Evolutionary conservation across 371 early-diverging fungal genomes (phyloP).

Genomic region (Rhizopus sp.): DNA sequence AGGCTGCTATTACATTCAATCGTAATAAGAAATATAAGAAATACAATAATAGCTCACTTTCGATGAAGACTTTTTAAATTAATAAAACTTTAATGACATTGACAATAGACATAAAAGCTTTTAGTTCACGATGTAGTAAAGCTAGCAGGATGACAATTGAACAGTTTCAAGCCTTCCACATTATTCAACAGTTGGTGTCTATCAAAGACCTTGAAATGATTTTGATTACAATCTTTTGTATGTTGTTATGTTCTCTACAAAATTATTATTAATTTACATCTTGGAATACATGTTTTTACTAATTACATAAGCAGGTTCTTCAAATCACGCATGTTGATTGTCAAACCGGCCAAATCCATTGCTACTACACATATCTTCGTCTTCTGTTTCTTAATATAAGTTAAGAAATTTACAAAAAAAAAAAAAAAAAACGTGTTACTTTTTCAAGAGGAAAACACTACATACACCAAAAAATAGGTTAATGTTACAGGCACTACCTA

Average conservation of each 20-base stretch:
- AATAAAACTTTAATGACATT: no score
- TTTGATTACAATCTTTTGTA: conserved; percentile 4
- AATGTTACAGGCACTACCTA: no score
- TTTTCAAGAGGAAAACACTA: background rate
- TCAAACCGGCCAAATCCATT: conserved; percentile 18
- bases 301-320: conserved; percentile 6
- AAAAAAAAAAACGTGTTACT: background rate
- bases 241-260: background rate
- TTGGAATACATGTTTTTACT: conserved; percentile 3
- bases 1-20: no score
- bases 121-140: background rate
- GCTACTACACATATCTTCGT: conserved; percentile 14
- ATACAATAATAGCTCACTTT: no score
- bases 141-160: background rate
- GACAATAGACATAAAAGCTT: no score
- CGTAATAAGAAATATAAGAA: no score
- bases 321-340: conserved; percentile 12
- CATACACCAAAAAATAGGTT: background rate
- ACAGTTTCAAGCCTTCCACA: background rate
- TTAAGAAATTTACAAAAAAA: conserved; percentile 9
- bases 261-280: background rate
- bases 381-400: conserved; percentile 4
- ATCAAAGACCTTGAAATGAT: conserved; percentile 5
- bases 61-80: no score
- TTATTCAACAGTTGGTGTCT: conserved; percentile 9